Evolutionary conservation across 176 grass and related monocot species (phyloP).

Genomic region (Neostapfia colusana): DNA sequence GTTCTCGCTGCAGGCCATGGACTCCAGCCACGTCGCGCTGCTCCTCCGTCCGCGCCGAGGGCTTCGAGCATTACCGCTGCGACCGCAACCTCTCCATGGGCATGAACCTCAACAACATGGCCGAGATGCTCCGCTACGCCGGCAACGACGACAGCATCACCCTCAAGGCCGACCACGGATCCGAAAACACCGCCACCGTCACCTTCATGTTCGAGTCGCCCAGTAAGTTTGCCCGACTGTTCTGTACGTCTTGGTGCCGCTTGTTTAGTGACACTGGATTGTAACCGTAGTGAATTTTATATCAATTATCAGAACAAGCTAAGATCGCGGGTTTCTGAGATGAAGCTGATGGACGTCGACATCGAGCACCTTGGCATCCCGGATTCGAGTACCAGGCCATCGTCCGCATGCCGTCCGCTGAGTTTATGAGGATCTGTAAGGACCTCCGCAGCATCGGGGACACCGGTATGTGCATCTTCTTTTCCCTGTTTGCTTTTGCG

Average conservation of each 20-base stretch:
- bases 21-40: slow-evolving; percentile 91
- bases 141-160: slow-evolving; percentile 95
- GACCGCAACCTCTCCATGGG: slow-evolving; percentile 99
- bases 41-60: slow-evolving; percentile 85
- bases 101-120: slow-evolving; percentile 95
- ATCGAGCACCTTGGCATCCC: slow-evolving; percentile 88
- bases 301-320: slow-evolving; percentile 97
- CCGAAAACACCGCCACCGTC: slow-evolving; percentile 85
- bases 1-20: slow-evolving; percentile 98
- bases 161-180: slow-evolving; percentile 93
- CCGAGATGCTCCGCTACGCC: slow-evolving; percentile 95
- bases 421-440: slow-evolving; percentile 89
- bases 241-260: neutral
- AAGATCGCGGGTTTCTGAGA: slow-evolving; percentile 92
- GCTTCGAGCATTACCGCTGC: slow-evolving; percentile 98
- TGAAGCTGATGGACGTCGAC: slow-evolving; percentile 98
- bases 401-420: slow-evolving; percentile 75
- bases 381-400: slow-evolving; percentile 89
- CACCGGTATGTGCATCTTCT: slow-evolving; percentile 55
- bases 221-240: slow-evolving; percentile 36
- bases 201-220: slow-evolving; percentile 99
- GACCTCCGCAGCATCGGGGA: slow-evolving; percentile 91
- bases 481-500: neutral
- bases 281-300: neutral
- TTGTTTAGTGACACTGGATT: neutral